Evolutionary conservation across 2,329 filamentous ascomycete species (phyloP).

Genomic region (Ophiostoma ips): DNA sequence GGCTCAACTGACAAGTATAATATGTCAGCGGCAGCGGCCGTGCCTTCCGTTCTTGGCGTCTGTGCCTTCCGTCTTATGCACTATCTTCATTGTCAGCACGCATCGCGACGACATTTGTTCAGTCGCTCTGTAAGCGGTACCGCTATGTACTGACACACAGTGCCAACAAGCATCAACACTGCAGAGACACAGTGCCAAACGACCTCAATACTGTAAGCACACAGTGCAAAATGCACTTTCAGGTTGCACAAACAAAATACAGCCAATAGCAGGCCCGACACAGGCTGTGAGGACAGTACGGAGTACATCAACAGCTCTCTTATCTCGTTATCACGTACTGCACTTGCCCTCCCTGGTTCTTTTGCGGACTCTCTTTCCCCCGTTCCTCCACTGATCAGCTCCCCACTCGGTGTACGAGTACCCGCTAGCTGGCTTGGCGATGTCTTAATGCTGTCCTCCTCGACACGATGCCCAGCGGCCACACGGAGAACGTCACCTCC

Average conservation of each 20-base stretch:
- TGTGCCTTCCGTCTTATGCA: not conserved
- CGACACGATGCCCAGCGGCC: not conserved
- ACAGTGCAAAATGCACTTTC: too few relatives aligned
- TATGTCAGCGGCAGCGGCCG: not conserved
- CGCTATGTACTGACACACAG: too few relatives aligned
- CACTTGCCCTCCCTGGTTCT: not conserved
- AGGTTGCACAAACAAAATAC: too few relatives aligned
- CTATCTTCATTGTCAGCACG: too few relatives aligned
- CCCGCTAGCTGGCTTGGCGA: not conserved
- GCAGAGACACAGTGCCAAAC: too few relatives aligned
- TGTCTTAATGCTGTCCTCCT: not conserved
- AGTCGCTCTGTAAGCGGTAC: too few relatives aligned
- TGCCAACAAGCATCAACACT: too few relatives aligned
- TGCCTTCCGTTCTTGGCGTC: not conserved
- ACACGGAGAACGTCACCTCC: not conserved
- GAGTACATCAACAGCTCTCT: too few relatives aligned
- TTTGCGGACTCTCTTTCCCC: not conserved
- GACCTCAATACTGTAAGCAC: too few relatives aligned
- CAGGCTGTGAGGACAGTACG: too few relatives aligned
- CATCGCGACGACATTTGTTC: too few relatives aligned
- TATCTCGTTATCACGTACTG: not conserved
- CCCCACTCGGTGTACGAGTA: not conserved
- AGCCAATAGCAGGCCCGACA: too few relatives aligned
- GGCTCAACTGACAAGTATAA: not conserved
- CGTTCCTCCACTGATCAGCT: not conserved